phyloP scores from a whole-genome alignment of 1,139 yeast genomes.

The Sugiyamaella castrensis region DNA sequence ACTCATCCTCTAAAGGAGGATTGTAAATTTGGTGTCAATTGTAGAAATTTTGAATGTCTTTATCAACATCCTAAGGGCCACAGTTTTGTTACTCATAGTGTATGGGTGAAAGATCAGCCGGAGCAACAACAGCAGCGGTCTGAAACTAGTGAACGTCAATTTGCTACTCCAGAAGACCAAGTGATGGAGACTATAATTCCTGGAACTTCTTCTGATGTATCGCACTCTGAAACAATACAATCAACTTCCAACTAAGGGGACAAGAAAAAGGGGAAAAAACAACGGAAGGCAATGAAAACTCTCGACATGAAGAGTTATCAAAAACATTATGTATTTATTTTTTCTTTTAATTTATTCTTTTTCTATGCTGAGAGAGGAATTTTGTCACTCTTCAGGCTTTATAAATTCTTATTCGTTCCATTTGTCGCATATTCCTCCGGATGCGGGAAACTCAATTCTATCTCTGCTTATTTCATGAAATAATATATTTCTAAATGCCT shows the following conservation, averaged over 20 bases:
- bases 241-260: constrained; percentile 2
- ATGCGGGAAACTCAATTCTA: too few species aligned
- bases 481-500: too few species aligned
- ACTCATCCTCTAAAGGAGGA: constrained; percentile 75
- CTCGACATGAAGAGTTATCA: background rate
- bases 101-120: constrained; percentile 39
- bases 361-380: background rate
- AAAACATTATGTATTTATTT: constrained; percentile 11
- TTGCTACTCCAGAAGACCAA: constrained; percentile 76
- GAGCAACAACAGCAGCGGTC: constrained; percentile 17
- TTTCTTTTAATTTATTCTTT: constrained; percentile 6
- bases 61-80: constrained; percentile 74
- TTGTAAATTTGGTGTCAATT: constrained; percentile 74
- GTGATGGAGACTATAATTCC: constrained; percentile 59
- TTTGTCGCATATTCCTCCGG: too few species aligned
- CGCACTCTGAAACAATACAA: background rate
- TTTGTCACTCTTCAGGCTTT: too few species aligned
- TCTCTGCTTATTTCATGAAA: too few species aligned
- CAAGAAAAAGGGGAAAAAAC: background rate
- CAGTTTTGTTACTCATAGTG: background rate
- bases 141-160: constrained; percentile 55
- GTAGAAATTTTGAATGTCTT: constrained; percentile 67
- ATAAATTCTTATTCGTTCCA: background rate
- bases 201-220: constrained; percentile 36
- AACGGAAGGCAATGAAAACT: too few species aligned